Evolutionary conservation across 139 green algal genomes (phyloP).

Genomic region (Zygnema cylindricum): DNA sequence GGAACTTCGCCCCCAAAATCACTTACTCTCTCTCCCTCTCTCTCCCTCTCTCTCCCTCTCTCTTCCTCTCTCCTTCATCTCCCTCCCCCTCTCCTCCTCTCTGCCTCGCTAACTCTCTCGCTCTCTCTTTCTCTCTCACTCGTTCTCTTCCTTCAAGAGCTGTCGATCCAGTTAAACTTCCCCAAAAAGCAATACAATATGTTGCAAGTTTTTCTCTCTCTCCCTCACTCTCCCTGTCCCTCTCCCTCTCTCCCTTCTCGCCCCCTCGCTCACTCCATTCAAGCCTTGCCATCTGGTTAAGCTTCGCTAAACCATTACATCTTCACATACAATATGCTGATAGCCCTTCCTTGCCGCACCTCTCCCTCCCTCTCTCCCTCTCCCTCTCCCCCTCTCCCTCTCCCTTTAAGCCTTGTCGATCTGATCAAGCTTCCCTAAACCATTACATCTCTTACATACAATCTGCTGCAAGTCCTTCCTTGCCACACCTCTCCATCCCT

Average conservation of each 20-base stretch:
- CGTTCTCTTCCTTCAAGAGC: not conserved
- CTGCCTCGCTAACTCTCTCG: not conserved
- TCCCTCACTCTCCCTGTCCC: not conserved
- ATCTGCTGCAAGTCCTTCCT: conserved; percentile 53
- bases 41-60: not conserved
- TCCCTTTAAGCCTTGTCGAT: conserved; percentile 23
- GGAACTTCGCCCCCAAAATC: not conserved
- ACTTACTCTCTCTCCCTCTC: not conserved
- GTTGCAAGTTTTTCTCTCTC: no score
- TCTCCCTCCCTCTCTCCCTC: not conserved
- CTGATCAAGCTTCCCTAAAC: conserved; percentile 50
- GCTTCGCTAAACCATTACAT: not conserved
- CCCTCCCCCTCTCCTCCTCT: not conserved
- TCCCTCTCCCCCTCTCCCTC: not conserved
- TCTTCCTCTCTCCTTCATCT: not conserved
- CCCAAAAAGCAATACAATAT: no score
- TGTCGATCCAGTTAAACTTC: not conserved
- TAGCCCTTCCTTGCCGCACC: not conserved
- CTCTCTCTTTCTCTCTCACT: not conserved
- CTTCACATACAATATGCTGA: not conserved
- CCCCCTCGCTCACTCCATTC: no score
- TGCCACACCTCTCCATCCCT: not conserved
- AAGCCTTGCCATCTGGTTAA: no score
- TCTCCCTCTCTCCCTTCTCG: not conserved
- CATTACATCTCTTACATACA: conserved; percentile 53